Conservation (phyloP, 176 grass and related monocot genomes). For the Carex littledalei region DNA sequence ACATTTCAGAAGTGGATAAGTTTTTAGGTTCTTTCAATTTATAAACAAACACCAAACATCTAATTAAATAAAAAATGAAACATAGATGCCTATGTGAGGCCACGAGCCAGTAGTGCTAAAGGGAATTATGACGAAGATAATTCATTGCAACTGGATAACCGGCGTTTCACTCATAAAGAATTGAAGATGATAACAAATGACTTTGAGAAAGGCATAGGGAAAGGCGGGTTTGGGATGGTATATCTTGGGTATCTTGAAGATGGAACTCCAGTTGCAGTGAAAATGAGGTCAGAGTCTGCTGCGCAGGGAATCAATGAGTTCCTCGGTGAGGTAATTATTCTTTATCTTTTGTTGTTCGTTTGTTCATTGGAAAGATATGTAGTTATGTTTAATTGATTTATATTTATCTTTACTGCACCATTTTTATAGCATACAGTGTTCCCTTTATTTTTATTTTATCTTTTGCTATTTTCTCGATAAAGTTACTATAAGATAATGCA, state of each 20-base stretch:
- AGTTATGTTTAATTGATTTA: neutral
- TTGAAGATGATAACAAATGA: conserved; percentile 42
- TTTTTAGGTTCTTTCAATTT: neutral
- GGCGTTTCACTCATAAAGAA: conserved; percentile 48
- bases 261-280: conserved; percentile 50
- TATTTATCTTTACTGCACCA: neutral
- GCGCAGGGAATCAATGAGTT: conserved; percentile 53
- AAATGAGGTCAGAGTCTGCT: conserved; percentile 38
- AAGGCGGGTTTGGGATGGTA: conserved; percentile 55
- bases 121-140: conserved; percentile 10
- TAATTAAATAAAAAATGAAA: neutral
- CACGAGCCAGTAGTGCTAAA: conserved; percentile 1
- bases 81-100: conserved; percentile 22
- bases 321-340: conserved; percentile 43
- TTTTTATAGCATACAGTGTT: neutral
- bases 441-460: neutral
- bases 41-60: neutral
- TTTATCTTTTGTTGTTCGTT: neutral
- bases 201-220: conserved; percentile 32
- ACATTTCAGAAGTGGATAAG: neutral
- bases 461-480: neutral
- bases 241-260: conserved; percentile 45
- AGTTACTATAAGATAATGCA: neutral
- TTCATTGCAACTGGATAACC: conserved; percentile 33
- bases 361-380: neutral